phyloP scores from a whole-genome alignment of 805 yeast species.

The Kodamaea neixiangensis region DNA sequence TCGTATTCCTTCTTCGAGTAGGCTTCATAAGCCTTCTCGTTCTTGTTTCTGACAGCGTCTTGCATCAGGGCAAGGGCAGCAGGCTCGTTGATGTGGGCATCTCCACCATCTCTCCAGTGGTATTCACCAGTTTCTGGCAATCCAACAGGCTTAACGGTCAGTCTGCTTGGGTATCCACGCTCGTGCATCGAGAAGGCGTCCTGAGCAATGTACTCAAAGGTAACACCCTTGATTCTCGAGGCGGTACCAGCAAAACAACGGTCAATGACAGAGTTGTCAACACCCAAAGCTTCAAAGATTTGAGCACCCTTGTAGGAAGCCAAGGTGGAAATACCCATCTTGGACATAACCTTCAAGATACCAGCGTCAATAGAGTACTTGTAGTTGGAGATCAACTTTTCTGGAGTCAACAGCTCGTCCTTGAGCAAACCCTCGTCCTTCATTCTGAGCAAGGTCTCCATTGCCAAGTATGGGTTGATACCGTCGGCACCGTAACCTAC shows the following conservation, averaged over 20 bases:
- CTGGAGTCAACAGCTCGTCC: constrained; percentile 56
- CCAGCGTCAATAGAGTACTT: constrained; percentile 87
- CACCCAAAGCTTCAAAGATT: constrained; percentile 95
- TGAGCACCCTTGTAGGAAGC: constrained; percentile 99
- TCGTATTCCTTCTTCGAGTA: constrained; percentile 89
- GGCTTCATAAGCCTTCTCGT: constrained; percentile 88
- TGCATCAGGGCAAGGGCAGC: constrained; percentile 92
- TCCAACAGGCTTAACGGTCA: constrained; percentile 66
- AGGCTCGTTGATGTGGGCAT: constrained; percentile 92
- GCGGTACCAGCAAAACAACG: constrained; percentile 97
- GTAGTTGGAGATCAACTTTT: constrained; percentile 71
- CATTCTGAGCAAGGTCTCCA: constrained; percentile 86
- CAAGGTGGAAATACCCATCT: constrained; percentile 98
- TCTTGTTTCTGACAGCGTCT: constrained; percentile 97
- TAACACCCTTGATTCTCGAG: constrained; percentile 92
- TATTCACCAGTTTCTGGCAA: constrained; percentile 96
- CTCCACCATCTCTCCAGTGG: constrained; percentile 99
- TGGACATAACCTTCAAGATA: constrained; percentile 94
- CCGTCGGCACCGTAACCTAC: constrained; percentile 98
- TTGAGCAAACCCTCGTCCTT: constrained; percentile 72
- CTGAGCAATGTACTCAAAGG: constrained; percentile 94
- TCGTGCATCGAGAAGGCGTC: constrained; percentile 95
- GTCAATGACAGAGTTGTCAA: constrained; percentile 93
- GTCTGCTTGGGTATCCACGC: constrained; percentile 83
- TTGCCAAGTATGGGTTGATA: constrained; percentile 88